Conservation (phyloP, 345 rosid species). For the Iberis pinnata region DNA sequence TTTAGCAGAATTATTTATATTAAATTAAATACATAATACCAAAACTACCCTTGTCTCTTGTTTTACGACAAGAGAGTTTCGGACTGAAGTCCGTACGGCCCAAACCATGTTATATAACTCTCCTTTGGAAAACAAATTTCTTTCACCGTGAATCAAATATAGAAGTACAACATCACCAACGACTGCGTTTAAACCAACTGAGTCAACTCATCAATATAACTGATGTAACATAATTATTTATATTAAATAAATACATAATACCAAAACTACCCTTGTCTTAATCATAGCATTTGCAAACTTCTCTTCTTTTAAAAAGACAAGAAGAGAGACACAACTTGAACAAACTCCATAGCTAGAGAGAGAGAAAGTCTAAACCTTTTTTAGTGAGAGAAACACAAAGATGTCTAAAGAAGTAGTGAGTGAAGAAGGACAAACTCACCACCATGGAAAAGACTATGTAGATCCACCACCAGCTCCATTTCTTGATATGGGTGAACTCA, state of each 20-base stretch:
- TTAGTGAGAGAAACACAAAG: neutral
- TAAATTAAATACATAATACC: neutral
- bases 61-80: too few species aligned
- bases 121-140: too few species aligned
- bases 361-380: neutral
- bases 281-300: slow-evolving; percentile 22
- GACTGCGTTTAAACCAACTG: too few species aligned
- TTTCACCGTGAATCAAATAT: too few species aligned
- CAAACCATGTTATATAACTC: too few species aligned
- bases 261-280: slow-evolving; percentile 44
- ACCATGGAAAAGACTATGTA: slow-evolving; percentile 68
- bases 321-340: slow-evolving; percentile 22
- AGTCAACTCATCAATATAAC: too few species aligned
- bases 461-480: slow-evolving; percentile 97
- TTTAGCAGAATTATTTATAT: neutral
- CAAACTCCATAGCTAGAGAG: slow-evolving; percentile 15
- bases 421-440: slow-evolving; percentile 56
- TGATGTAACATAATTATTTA: neutral
- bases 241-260: neutral
- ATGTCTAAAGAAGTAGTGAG: slow-evolving; percentile 87
- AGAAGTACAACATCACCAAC: too few species aligned
- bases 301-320: slow-evolving; percentile 22
- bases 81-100: too few species aligned
- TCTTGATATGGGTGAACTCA: slow-evolving; percentile 54
- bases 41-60: too few species aligned